Percentiles rank a stretch among this genome's conserved stretches.
Evolutionary conservation across 495 filamentous ascomycete species (phyloP).

Genomic region (Glutinoglossum americanum): DNA sequence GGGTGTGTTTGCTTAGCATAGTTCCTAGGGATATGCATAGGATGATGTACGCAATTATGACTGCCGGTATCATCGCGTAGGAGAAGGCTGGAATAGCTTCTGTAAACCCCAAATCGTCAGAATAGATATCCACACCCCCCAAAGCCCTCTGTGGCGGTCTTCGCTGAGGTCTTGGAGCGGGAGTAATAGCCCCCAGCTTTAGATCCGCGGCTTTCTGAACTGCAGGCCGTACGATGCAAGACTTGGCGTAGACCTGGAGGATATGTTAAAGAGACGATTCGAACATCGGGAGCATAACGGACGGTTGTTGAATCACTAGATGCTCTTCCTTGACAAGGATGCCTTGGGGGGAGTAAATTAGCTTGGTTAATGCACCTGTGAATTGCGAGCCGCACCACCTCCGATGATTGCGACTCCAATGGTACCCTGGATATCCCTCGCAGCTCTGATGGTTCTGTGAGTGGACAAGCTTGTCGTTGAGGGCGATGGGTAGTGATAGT

Average conservation of each 20-base stretch:
- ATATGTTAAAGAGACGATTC: not conserved
- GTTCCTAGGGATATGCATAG: constrained; percentile 7
- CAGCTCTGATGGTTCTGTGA: not conserved
- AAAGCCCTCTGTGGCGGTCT: constrained; percentile 8
- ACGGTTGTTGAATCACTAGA: constrained; percentile 11
- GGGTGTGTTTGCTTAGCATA: not conserved
- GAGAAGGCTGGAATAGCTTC: constrained; percentile 37
- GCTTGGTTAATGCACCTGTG: not conserved
- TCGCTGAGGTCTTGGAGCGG: constrained; percentile 17
- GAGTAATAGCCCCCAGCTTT: constrained; percentile 22
- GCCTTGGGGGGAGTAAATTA: constrained; percentile 11
- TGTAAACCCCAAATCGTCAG: constrained; percentile 37
- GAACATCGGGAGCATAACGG: not conserved
- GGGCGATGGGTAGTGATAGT: not conserved
- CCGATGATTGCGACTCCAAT: constrained; percentile 4
- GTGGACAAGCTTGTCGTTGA: too few relatives aligned
- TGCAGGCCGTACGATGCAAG: constrained; percentile 20
- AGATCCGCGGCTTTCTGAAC: constrained; percentile 15
- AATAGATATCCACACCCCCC: constrained; percentile 22
- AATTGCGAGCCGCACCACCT: constrained; percentile 1
- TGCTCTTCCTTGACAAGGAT: constrained; percentile 26
- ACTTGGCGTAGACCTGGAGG: not conserved
- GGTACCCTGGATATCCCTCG: not conserved
- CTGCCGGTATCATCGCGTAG: constrained; percentile 37
- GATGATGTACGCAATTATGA: constrained; percentile 39